These are phyloP conservation scores for Phoenix dactylifera DNA, from an alignment of 176 grass and related monocot species.

Conservation along the genomic window DNA sequence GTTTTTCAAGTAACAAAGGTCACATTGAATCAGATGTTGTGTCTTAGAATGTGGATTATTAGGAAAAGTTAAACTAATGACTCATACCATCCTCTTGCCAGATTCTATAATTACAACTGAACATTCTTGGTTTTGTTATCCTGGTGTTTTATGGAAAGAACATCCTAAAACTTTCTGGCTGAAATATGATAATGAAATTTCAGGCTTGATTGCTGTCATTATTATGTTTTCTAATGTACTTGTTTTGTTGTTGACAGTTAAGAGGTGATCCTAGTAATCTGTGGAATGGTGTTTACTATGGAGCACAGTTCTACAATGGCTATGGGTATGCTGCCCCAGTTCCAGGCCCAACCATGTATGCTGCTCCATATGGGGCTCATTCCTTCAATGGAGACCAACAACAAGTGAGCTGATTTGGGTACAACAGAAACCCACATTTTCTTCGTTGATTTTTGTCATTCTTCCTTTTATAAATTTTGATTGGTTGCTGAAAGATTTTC, in stretches of 20 bases:
- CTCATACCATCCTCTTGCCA: too few species aligned
- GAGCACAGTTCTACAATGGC: conserved; percentile 59
- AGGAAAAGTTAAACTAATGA: too few species aligned
- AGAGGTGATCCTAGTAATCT: conserved; percentile 57
- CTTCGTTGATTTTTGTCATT: conserved; percentile 20
- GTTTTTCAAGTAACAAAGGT: too few species aligned
- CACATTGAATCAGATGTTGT: too few species aligned
- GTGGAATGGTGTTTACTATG: conserved; percentile 86
- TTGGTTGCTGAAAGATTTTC: neutral
- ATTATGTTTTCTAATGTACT: too few species aligned
- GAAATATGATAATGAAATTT: too few species aligned
- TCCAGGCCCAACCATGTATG: conserved; percentile 76
- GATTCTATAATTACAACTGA: too few species aligned
- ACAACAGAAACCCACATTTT: neutral
- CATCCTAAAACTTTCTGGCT: too few species aligned
- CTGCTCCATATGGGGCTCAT: conserved; percentile 60
- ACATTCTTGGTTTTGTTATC: too few species aligned
- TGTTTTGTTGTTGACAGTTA: conserved; percentile 24
- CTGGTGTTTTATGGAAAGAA: too few species aligned
- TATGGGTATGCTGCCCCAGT: conserved; percentile 67
- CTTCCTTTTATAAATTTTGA: conserved; percentile 33
- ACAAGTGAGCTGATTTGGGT: conserved; percentile 61
- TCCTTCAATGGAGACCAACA: conserved; percentile 74
- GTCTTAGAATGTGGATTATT: too few species aligned
- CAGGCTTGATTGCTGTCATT: too few species aligned